Evolutionary conservation across 2,329 filamentous ascomycete species (phyloP).

Genomic region (Alternaria novae-zelandiae): DNA sequence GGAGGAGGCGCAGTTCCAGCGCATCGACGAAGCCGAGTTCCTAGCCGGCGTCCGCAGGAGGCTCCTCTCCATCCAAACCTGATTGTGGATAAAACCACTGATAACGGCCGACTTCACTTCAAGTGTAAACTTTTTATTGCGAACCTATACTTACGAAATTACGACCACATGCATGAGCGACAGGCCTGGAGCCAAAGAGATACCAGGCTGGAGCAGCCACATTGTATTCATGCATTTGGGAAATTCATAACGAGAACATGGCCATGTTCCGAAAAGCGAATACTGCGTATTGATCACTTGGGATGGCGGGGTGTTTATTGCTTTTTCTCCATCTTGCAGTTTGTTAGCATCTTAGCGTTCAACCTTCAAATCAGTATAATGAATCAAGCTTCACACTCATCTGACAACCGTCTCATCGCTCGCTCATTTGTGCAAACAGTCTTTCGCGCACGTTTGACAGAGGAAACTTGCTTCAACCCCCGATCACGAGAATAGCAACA

Average conservation of each 20-base stretch:
- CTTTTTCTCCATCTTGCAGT: not conserved
- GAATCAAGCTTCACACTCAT: not conserved
- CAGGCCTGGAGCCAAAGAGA: constrained; percentile 40
- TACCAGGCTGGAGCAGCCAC: constrained; percentile 40
- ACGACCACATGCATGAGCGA: constrained; percentile 40
- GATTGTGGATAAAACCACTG: constrained; percentile 27
- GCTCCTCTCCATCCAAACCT: constrained; percentile 47
- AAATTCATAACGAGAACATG: constrained; percentile 17
- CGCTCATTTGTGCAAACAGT: not conserved
- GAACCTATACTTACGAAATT: constrained; percentile 27
- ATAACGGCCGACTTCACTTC: constrained; percentile 23
- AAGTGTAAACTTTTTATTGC: constrained; percentile 28
- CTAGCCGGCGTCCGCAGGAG: constrained; percentile 45
- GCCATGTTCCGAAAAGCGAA: constrained; percentile 12
- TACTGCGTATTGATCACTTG: constrained; percentile 19
- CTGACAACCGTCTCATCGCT: not conserved
- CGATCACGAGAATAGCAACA: not conserved
- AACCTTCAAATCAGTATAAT: constrained; percentile 17
- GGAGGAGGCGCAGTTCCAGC: constrained; percentile 51
- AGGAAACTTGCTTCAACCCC: not conserved
- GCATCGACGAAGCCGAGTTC: constrained; percentile 49
- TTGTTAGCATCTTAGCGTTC: constrained; percentile 28
- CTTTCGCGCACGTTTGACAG: not conserved
- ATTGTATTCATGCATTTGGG: constrained; percentile 25
- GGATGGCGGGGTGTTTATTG: constrained; percentile 16